A percentile compares a stretch with the other conserved stretches of the same genome.
Evolutionary conservation across 106 monocot genomes (phyloP).

Genomic region (Acorus gramineus): DNA sequence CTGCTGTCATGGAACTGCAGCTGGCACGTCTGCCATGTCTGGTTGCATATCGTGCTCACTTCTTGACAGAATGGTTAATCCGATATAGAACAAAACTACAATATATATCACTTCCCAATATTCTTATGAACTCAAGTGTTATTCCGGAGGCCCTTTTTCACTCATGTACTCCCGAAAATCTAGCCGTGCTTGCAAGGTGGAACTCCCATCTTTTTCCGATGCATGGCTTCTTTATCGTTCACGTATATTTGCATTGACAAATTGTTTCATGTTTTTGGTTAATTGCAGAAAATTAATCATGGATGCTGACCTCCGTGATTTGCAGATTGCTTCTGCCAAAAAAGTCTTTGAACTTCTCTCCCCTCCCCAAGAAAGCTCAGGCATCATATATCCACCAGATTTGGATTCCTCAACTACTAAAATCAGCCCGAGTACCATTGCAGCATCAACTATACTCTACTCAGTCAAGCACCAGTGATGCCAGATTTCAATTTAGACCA

Average conservation of each 20-base stretch:
- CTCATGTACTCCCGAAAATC: constrained; percentile 51
- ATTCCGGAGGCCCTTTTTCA: constrained; percentile 82
- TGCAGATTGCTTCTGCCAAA: constrained; percentile 42
- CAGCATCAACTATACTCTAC: constrained; percentile 55
- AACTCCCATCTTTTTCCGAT: neutral
- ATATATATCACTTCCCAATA: constrained; percentile 87
- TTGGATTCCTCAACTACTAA: neutral
- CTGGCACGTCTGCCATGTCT: constrained; percentile 73
- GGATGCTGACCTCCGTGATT: constrained; percentile 33
- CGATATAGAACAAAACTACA: constrained; percentile 46
- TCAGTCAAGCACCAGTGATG: neutral
- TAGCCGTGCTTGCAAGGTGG: constrained; percentile 50
- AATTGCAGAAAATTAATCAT: constrained; percentile 43
- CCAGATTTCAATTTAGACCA: no score
- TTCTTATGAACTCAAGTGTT: constrained; percentile 51
- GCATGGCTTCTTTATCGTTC: neutral
- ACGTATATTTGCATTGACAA: neutral
- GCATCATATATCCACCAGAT: constrained; percentile 2
- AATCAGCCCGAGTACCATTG: constrained; percentile 54
- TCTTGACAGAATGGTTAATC: constrained; percentile 81
- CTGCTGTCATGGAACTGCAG: constrained; percentile 79
- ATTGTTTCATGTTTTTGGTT: no score
- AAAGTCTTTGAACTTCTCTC: constrained; percentile 40
- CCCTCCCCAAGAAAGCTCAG: constrained; percentile 18
- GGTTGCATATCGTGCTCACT: constrained; percentile 84